Evolutionary conservation across 208 protist genomes (phyloP), one percentile per base, ranked within the genome.

Genomic region (Vickermania ingenoplastis): DNA sequence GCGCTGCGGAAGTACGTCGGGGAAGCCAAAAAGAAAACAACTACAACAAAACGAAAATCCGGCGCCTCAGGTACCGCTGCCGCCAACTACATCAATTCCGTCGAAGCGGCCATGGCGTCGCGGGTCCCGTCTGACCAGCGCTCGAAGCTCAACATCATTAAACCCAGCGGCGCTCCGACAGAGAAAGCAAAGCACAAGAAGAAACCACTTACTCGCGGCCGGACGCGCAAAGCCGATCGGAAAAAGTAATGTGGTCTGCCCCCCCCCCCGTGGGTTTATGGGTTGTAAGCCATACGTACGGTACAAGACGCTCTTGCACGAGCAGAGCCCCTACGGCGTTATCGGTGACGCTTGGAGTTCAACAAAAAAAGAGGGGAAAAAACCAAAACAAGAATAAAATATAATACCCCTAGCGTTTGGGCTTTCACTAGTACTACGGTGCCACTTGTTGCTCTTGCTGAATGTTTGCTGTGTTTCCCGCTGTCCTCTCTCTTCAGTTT

Each of bases 91-190:
- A 88, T 87, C 65, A 81, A 69, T 26, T 57, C 69, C 26, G 83
- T 95, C 1, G 89, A 95, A 67, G n/a, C 81, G 0, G 79, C 77
- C 26, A 89, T 95, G 84, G 81, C 89, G 2, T 89, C 89, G 1
- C 82, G 89, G 28, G 82, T 92, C 24, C 89, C 89, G 4, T 92
- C 85, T 0, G 89, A 95, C 53, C 89, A 92, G 67, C 75, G 89
- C 31, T 85, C 75, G n/a, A 91, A 91, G 69, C 73, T 95, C 31
- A 86, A 23, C 21, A 67, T 95, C 54, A 75, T 95, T 28, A 86
- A 84, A 55, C 29, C 83, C 25, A 60, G 71, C 24, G 77, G 71
- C 1, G 67, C 71, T 2, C 17, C 50, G 25, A 53, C 36, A 21
- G 71, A 73, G 53, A 83, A 81, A 54, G 75, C 76, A 49, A 90